Percentiles rank a stretch among this genome's conserved stretches.
These are phyloP conservation scores for Rhododendron molle DNA, from an alignment of 148 eudicot genomes.

Conservation along the genomic window DNA sequence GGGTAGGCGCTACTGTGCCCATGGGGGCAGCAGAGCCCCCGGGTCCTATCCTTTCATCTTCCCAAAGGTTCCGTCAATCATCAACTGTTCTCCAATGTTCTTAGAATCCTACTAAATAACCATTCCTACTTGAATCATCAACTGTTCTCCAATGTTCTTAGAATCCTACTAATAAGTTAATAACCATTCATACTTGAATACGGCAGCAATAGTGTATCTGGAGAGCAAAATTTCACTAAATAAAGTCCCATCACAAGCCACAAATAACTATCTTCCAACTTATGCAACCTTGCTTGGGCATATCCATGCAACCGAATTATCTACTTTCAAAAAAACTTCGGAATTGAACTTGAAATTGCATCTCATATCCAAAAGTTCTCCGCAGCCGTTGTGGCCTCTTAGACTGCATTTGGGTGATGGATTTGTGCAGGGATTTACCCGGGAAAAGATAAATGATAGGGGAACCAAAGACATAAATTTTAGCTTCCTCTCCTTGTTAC, in stretches of 20 bases:
- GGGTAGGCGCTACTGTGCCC: no score
- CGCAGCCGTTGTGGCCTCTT: not conserved
- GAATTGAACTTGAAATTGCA: not conserved
- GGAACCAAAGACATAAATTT: not conserved
- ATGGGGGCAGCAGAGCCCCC: no score
- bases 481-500: not conserved
- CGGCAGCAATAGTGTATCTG: not conserved
- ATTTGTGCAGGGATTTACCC: not conserved
- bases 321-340: not conserved
- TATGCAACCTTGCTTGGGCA: not conserved
- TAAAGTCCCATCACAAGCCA: not conserved
- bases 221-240: not conserved
- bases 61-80: not conserved
- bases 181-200: not conserved
- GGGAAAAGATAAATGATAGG: not conserved
- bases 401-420: not conserved
- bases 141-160: not conserved
- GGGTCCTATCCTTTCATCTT: not conserved
- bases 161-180: not conserved
- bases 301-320: not conserved
- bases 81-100: not conserved
- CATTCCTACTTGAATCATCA: not conserved
- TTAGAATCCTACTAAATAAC: not conserved
- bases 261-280: not conserved
- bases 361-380: not conserved